phyloP scores from a whole-genome alignment of 116 monocot genomes.

The Cymodocea nodosa region DNA sequence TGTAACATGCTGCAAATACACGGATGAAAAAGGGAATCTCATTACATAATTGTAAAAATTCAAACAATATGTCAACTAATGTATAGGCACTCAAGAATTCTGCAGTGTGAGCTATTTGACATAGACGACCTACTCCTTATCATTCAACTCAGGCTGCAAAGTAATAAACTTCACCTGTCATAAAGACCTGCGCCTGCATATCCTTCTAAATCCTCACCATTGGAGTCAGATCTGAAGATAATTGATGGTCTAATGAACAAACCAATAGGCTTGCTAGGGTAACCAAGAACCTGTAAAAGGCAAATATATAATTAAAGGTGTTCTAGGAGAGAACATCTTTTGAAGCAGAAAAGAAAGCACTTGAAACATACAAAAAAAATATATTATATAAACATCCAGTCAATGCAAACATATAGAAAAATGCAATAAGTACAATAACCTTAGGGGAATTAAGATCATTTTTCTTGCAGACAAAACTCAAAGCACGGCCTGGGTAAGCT shows the following conservation, averaged over 20 bases:
- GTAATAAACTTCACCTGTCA: slow-evolving; percentile 41
- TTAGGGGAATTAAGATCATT: slow-evolving; percentile 56
- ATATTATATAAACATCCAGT: no score
- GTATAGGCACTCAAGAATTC: no score
- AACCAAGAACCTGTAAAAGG: slow-evolving; percentile 20
- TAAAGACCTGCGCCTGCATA: slow-evolving; percentile 98
- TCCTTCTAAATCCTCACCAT: slow-evolving; percentile 98
- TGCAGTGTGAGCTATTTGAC: no score
- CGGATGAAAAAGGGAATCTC: no score
- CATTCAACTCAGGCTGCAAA: background rate
- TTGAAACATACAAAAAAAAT: background rate
- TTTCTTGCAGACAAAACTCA: slow-evolving; percentile 83
- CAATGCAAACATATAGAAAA: no score
- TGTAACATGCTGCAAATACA: no score
- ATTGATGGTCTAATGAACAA: slow-evolving; percentile 73
- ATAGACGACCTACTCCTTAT: background rate
- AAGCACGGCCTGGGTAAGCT: slow-evolving; percentile 91
- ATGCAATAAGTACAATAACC: slow-evolving; percentile 16
- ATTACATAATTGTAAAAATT: no score
- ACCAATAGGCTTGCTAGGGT: slow-evolving; percentile 85
- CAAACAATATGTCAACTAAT: no score
- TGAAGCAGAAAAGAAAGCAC: background rate
- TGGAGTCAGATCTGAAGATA: slow-evolving; percentile 93
- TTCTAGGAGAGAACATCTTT: background rate
- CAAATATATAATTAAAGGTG: background rate